Percentiles rank a stretch among this genome's conserved stretches.
phyloP scores from a whole-genome alignment of 768 basidiomycete species.

The Lactarius vividus region DNA sequence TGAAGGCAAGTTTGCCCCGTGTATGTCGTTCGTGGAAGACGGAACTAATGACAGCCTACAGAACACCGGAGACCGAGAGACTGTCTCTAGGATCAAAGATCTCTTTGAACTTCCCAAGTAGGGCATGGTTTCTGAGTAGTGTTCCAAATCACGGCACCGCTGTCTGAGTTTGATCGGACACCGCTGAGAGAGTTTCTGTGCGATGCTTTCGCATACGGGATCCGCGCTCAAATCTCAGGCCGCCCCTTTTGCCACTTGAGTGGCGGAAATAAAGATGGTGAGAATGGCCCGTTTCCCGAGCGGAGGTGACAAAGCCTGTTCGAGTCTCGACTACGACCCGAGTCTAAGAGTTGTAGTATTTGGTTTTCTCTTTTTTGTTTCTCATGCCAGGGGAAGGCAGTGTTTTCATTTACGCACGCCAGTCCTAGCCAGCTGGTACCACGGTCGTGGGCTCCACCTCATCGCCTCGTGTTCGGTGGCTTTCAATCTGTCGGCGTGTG shows the following conservation, averaged over 20 bases:
- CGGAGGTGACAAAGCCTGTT: not conserved
- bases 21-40: not conserved
- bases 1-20: conserved; percentile 51
- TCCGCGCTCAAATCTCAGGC: not conserved
- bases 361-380: not conserved
- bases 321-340: not conserved
- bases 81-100: conserved; percentile 52
- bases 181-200: not conserved
- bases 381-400: not conserved
- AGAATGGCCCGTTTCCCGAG: not conserved
- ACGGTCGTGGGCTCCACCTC: not conserved
- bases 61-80: conserved; percentile 52
- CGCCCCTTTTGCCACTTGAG: not conserved
- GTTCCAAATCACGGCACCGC: conserved; percentile 1
- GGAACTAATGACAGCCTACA: conserved; percentile 18
- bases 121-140: not conserved
- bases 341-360: not conserved
- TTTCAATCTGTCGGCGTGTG: not conserved
- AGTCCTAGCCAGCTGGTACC: not conserved
- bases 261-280: not conserved
- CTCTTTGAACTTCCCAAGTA: conserved; percentile 41
- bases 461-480: not conserved
- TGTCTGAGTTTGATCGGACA: conserved; percentile 5
- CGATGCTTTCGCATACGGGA: not conserved
- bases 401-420: not conserved